Base-by-base conservation (phyloP, 352 stramenopile genomes). In the Pythium phragmitis region DNA sequence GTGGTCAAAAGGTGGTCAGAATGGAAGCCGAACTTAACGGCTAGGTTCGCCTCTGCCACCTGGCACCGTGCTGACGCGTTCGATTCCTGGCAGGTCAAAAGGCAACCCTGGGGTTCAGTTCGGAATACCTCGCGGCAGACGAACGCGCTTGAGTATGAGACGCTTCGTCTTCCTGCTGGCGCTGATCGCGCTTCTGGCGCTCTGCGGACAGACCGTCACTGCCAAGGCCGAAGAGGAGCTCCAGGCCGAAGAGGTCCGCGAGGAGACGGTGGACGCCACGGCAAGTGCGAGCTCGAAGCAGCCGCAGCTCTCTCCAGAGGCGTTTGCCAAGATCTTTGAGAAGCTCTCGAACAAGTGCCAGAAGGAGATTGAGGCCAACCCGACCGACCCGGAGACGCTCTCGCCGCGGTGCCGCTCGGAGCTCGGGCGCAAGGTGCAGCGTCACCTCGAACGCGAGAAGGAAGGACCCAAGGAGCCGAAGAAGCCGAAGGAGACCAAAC, bases 271-370 rank as follows among this genome's bases (percentile, higher is more conserved):
- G 16, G 70, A 85, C 33, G 57, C 73, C 7, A 47, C 65, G 39
- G 39, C 39, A 16, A 56, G 36, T 19, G 52, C 74, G 1, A 43
- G 65, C 11, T 36, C 69, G 8, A 62, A 76, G 47, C 50, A 82
- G 23, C 79, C 80, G 39, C 65, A 74, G 14, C 65, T 92, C 56
- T 82, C 83, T 4, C 68, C 73, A 6, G 80, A 92, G 34, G 76
- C 67, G 30, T 87, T 92, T 36, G 80, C 77, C 48, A 79, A 73
- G 56, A 79, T 94, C 48, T 82, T 92, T 57, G 73, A 77, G 51
- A 92, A 91, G 72, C 66, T 92, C 30, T 88, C 83, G 57, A 76
- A 74, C 67, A 81, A 85, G 55, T 94, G 85, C 68, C 73, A 80
- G 39, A 78, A 84, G 68, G 73, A 94, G 63, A 74, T 92, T 55